phyloP scores from a whole-genome alignment of 306 rosid species.

The Fragaria iinumae region DNA sequence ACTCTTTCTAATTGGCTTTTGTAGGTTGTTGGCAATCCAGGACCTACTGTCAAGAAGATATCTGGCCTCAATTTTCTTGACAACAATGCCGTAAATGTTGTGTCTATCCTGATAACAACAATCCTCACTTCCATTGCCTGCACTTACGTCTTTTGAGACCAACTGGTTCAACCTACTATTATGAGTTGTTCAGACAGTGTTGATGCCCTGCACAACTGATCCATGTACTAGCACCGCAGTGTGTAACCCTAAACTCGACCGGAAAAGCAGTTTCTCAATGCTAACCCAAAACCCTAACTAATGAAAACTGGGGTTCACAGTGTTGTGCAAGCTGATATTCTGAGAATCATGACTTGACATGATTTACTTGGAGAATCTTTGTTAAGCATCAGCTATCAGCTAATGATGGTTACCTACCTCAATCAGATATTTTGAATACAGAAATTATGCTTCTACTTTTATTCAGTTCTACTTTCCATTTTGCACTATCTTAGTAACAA shows the following conservation, averaged over 20 bases:
- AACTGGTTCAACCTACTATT: background rate
- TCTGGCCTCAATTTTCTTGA: slow-evolving; percentile 75
- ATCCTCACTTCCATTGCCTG: slow-evolving; percentile 59
- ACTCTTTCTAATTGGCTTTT: slow-evolving; percentile 14
- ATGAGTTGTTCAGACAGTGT: slow-evolving; percentile 10
- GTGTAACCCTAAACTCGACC: background rate
- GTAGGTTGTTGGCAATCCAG: slow-evolving; percentile 92
- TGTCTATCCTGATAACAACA: slow-evolving; percentile 68
- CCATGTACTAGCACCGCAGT: slow-evolving; percentile 8
- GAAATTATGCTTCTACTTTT: background rate
- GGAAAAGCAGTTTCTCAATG: background rate
- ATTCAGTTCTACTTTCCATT: background rate
- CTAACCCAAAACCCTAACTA: background rate
- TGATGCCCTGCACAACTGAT: slow-evolving; percentile 18
- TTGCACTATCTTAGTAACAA: background rate
- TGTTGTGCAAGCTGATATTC: background rate
- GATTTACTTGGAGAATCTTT: background rate
- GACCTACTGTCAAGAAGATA: slow-evolving; percentile 71
- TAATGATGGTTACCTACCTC: background rate
- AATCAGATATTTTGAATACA: background rate
- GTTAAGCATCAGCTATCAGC: background rate
- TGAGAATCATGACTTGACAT: background rate
- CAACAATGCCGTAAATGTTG: slow-evolving; percentile 84
- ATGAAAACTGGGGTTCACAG: background rate
- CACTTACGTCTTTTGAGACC: slow-evolving; percentile 49